These are phyloP conservation scores for Diutina mesorugosa DNA, from an alignment of 1,139 yeast species.

Conservation along the genomic window DNA sequence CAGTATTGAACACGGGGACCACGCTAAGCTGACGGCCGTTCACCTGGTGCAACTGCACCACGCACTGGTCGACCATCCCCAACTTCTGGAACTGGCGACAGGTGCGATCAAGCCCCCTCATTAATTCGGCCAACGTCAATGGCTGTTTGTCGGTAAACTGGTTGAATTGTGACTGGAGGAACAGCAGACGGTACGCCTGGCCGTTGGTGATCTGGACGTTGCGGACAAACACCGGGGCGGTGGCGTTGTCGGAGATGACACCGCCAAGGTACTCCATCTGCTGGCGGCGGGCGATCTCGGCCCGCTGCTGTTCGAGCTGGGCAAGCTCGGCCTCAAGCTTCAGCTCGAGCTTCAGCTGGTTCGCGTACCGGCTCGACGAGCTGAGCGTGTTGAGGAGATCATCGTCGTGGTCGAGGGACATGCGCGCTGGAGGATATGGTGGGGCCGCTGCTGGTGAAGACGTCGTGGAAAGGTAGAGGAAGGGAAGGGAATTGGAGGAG, in stretches of 20 bases:
- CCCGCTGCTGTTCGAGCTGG: constrained; percentile 17
- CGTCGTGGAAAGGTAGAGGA: background rate
- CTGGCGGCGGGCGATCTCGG: constrained; percentile 23
- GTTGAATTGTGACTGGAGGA: constrained; percentile 39
- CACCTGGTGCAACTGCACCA: constrained; percentile 18
- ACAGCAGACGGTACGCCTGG: constrained; percentile 34
- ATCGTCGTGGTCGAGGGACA: constrained; percentile 16
- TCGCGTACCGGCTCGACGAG: constrained; percentile 6
- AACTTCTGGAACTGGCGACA: constrained; percentile 27
- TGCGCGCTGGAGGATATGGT: constrained; percentile 2
- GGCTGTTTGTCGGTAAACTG: constrained; percentile 32
- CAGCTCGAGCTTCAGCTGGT: background rate
- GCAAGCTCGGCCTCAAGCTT: constrained; percentile 19
- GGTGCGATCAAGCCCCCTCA: constrained; percentile 28
- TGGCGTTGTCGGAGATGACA: constrained; percentile 26
- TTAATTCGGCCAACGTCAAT: constrained; percentile 22
- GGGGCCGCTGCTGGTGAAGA: background rate
- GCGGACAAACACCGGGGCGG: constrained; percentile 30
- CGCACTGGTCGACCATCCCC: constrained; percentile 32
- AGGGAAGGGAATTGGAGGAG: background rate
- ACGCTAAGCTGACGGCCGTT: constrained; percentile 19
- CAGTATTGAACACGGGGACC: constrained; percentile 41
- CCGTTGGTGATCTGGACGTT: constrained; percentile 46
- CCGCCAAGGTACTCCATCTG: constrained; percentile 19
- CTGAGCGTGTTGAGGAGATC: constrained; percentile 16